phyloP scores from a whole-genome alignment of 768 basidiomycete genomes.

The Leccinum disarticulatum region DNA sequence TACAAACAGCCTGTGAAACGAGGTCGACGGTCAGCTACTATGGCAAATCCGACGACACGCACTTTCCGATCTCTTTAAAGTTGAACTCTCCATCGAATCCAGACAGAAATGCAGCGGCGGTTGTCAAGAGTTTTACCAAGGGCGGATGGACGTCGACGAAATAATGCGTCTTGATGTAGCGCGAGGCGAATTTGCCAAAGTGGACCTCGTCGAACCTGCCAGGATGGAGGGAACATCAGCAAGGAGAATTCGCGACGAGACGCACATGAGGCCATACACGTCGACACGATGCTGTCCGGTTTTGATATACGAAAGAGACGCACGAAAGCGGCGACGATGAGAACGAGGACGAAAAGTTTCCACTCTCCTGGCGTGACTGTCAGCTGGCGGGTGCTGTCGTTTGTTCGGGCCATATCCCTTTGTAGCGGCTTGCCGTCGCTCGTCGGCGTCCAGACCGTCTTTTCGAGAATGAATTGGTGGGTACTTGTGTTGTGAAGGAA shows the following conservation, averaged over 20 bases:
- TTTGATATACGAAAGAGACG: slow-evolving; percentile 81
- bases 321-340: slow-evolving; percentile 75
- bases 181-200: slow-evolving; percentile 94
- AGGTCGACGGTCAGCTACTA: not conserved
- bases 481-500: slow-evolving; percentile 48
- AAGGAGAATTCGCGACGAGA: not conserved
- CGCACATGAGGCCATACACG: slow-evolving; percentile 46
- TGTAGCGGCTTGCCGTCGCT: slow-evolving; percentile 66
- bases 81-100: slow-evolving; percentile 94
- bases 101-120: slow-evolving; percentile 80
- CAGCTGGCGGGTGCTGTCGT: slow-evolving; percentile 48
- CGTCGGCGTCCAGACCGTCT: slow-evolving; percentile 74
- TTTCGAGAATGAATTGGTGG: slow-evolving; percentile 49
- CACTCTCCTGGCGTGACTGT: slow-evolving; percentile 70
- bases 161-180: slow-evolving; percentile 90
- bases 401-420: slow-evolving; percentile 57
- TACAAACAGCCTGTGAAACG: slow-evolving; percentile 65
- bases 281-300: slow-evolving; percentile 79
- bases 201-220: slow-evolving; percentile 96
- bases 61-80: slow-evolving; percentile 98
- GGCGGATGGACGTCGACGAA: slow-evolving; percentile 98
- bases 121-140: slow-evolving; percentile 92
- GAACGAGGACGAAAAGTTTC: slow-evolving; percentile 66
- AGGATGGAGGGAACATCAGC: slow-evolving; percentile 1
- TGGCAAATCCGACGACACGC: slow-evolving; percentile 29